Base-by-base conservation (phyloP, 352 stramenopile species). In the Bremia lactucae region DNA sequence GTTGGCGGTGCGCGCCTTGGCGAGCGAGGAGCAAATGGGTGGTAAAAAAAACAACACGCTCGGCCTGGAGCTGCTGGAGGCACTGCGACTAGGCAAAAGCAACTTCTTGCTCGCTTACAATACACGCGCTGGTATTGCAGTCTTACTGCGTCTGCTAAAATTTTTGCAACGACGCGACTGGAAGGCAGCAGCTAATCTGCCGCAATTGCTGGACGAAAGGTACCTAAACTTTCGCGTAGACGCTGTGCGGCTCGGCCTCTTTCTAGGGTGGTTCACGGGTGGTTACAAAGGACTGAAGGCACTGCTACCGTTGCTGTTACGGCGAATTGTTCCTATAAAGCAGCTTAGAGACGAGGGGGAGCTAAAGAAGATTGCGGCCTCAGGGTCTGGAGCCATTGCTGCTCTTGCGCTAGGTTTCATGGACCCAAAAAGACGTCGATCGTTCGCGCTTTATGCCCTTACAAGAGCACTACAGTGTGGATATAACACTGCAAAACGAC, bases 31-130 rank as follows among this genome's bases (percentile, higher is more conserved):
- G 24, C 38, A 58, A 24, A 13, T n/a, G n/a, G n/a, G 39, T 7
- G 45, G 46, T 6, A 36, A 37, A 5, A 53, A 77, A 35, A 37
- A 45, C n/a, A 49, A 68, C 21, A 54, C 51, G 24, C 65, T 87
- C 6, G 55, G 34, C 7, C 59, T 65, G 35, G 65, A 83, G 43
- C 61, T 87, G 20, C 66, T 85, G 24, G 72, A 87, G 47, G 74
- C 74, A 48, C 60, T 87, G 22, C 69, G 75, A 16, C 52, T 87
- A 0, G 78, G 78, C 37, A 84, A 73, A 13, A 72, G 65, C 55
- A 94, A 94, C 58, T 94, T 94, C 34, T 39, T 94, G 14, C 48
- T 94, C 22, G 79, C 75, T 10, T 94, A 94, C 62, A 94, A 94
- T 60, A 83, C 78, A 18, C 82, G 82, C 46, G 78, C 77, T 1